Percentiles rank a stretch among this genome's conserved stretches.
Evolutionary conservation across 2,329 filamentous ascomycete genomes (phyloP).

Genomic region (Diplodia scrobiculata): DNA sequence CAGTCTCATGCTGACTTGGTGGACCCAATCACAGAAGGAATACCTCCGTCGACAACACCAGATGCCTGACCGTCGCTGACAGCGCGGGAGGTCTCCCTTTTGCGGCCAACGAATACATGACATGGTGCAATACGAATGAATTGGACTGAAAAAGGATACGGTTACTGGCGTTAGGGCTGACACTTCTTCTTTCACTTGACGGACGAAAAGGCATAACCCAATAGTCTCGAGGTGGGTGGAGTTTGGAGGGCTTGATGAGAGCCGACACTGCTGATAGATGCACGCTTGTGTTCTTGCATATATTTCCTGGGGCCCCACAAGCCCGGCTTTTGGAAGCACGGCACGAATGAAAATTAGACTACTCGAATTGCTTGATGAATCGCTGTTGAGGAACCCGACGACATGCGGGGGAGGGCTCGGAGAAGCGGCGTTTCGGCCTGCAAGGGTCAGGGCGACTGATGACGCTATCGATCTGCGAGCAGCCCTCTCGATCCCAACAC

Average conservation of each 20-base stretch:
- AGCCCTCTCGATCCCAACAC: constrained; percentile 21
- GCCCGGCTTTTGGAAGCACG: neutral
- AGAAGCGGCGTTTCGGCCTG: neutral
- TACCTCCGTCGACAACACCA: constrained; percentile 45
- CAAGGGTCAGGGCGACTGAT: neutral
- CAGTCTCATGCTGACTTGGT: neutral
- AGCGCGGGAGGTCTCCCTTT: neutral
- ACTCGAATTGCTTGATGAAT: neutral
- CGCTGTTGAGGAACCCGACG: neutral
- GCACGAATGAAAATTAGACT: neutral
- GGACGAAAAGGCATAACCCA: neutral
- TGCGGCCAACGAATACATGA: constrained; percentile 36
- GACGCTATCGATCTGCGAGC: constrained; percentile 17
- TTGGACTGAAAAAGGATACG: constrained; percentile 1
- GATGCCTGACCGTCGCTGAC: constrained; percentile 38
- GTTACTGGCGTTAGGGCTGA: neutral
- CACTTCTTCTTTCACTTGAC: neutral
- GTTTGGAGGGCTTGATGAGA: neutral
- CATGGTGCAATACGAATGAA: neutral
- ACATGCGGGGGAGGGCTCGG: neutral
- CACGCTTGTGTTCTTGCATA: neutral
- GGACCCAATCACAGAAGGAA: constrained; percentile 33
- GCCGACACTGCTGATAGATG: neutral
- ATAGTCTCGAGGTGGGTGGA: neutral
- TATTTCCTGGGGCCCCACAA: neutral